Conservation (phyloP, 345 rosid genomes). For the Psidium guajava region DNA sequence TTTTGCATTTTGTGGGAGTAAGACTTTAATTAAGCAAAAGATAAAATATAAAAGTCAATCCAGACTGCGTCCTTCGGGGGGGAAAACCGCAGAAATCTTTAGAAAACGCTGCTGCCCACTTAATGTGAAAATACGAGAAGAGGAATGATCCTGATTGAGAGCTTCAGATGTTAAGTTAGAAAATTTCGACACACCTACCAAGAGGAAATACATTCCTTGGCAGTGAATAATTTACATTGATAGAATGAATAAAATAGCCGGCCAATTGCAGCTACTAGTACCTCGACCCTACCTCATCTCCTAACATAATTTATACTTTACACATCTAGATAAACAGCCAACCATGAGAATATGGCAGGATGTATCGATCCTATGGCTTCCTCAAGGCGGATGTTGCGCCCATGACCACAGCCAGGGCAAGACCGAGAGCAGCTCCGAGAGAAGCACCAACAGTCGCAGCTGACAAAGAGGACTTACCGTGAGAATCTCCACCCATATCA, state of each 20-base stretch:
- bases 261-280: background rate
- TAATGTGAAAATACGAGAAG: background rate
- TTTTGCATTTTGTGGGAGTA: background rate
- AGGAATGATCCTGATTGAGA: background rate
- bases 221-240: constrained; percentile 7
- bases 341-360: background rate
- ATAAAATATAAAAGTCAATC: background rate
- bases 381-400: constrained; percentile 93
- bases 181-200: background rate
- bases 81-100: background rate
- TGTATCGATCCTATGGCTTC: constrained; percentile 34
- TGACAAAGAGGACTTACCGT: constrained; percentile 48
- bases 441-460: constrained; percentile 95
- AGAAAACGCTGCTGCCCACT: background rate
- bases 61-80: background rate
- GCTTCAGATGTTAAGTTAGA: background rate
- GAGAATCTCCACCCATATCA: constrained; percentile 21
- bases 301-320: background rate
- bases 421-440: constrained; percentile 89
- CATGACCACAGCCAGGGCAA: constrained; percentile 91
- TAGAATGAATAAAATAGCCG: constrained; percentile 18
- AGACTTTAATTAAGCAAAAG: background rate
- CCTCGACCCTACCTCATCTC: background rate
- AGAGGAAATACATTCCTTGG: background rate
- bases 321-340: background rate